These are phyloP conservation scores for Closterium sp. DNA, from an alignment of 139 green algal genomes.

Conservation along the genomic window DNA sequence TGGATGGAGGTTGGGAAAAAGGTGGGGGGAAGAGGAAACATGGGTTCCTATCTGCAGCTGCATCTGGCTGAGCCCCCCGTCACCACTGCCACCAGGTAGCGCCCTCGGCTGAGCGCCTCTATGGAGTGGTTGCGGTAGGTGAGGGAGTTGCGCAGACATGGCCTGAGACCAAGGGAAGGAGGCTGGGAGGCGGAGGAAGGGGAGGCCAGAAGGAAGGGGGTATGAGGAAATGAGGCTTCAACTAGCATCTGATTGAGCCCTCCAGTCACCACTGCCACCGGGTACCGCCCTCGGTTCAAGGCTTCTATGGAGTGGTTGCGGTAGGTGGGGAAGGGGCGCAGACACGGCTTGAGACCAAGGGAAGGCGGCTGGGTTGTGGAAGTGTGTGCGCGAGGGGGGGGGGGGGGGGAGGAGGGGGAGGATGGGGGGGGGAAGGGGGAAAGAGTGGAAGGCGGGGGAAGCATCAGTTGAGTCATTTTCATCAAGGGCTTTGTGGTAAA, in stretches of 20 bases:
- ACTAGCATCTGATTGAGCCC: conserved; percentile 45
- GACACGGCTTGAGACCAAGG: not conserved
- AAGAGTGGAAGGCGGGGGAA: too few relatives aligned
- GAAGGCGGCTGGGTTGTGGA: not conserved
- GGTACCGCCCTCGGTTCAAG: not conserved
- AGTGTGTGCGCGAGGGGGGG: not conserved
- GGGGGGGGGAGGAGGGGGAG: too few relatives aligned
- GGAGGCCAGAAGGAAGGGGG: not conserved
- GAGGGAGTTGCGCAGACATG: not conserved
- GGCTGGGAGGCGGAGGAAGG: not conserved
- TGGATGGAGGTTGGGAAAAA: not conserved
- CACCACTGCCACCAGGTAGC: conserved; percentile 27
- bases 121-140: not conserved
- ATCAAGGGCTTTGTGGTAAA: too few relatives aligned
- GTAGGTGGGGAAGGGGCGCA: not conserved
- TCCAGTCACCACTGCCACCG: conserved; percentile 28
- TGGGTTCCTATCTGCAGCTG: conserved; percentile 19
- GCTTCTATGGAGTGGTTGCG: not conserved
- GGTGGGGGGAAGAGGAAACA: not conserved
- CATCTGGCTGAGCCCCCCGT: conserved; percentile 42
- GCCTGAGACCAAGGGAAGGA: not conserved
- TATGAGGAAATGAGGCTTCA: not conserved
- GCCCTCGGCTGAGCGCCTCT: not conserved
- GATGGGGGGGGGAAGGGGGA: too few relatives aligned
- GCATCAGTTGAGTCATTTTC: too few relatives aligned